Percentiles rank a stretch among this genome's conserved stretches.
Conservation (phyloP, 2,329 filamentous ascomycete species). For the Hypoxylon sp. region DNA sequence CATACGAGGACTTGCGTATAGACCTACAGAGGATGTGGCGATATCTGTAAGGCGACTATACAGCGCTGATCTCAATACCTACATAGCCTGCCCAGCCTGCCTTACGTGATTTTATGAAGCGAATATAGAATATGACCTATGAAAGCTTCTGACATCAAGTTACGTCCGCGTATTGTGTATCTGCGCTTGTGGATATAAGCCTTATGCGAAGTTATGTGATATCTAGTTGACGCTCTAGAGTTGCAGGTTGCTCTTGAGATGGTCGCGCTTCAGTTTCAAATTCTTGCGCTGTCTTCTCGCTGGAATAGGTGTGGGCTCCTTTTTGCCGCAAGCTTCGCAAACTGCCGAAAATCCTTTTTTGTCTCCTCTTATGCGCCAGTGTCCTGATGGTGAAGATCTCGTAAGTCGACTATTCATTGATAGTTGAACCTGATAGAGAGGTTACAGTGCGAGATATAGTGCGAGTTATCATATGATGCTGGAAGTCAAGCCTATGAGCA, state of each 20-base stretch:
- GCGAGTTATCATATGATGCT: background rate
- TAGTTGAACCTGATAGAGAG: background rate
- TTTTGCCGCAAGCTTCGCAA: background rate
- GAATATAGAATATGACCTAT: background rate
- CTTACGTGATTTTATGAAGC: background rate
- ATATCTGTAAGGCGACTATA: background rate
- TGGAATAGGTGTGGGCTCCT: background rate
- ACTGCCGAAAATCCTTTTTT: background rate
- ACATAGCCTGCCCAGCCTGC: background rate
- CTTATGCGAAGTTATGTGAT: background rate
- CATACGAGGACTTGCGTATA: background rate
- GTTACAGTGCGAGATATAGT: conserved; percentile 27
- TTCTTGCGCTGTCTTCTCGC: background rate
- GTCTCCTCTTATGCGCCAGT: background rate
- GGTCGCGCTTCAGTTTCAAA: background rate
- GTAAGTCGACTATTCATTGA: background rate
- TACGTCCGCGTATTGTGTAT: background rate
- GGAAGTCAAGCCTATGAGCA: conserved; percentile 27
- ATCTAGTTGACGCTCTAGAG: background rate
- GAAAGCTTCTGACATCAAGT: background rate
- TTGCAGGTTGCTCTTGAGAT: background rate
- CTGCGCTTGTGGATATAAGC: background rate
- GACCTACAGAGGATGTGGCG: background rate
- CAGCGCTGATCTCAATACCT: background rate
- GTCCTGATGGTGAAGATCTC: background rate